Evolutionary conservation across 1,284 basidiomycete species (phyloP).

Genomic region (Chondrostereum purpureum): DNA sequence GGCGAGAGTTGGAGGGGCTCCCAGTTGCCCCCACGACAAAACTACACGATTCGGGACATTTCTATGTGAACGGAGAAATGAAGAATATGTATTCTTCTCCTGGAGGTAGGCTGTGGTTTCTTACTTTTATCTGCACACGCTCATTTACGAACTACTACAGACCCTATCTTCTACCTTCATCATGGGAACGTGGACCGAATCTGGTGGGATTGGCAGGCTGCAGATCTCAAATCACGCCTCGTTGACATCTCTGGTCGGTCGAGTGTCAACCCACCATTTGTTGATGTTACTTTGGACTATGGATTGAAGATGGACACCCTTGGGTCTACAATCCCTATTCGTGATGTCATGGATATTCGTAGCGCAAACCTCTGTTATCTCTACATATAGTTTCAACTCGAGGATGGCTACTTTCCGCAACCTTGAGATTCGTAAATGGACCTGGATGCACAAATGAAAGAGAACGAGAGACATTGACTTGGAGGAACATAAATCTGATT

Average conservation of each 20-base stretch:
- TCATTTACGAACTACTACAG: not conserved
- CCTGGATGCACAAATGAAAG: no score
- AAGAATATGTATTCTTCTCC: slow-evolving; percentile 10
- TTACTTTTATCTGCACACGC: not conserved
- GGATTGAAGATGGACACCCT: slow-evolving; percentile 1
- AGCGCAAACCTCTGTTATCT: not conserved
- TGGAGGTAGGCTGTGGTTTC: slow-evolving; percentile 8
- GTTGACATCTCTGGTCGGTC: slow-evolving; percentile 11
- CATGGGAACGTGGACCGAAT: slow-evolving; percentile 15
- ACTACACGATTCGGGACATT: slow-evolving; percentile 10
- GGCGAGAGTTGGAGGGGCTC: slow-evolving; percentile 27
- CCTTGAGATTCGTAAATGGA: no score
- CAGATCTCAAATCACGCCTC: slow-evolving; percentile 6
- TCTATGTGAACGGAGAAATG: slow-evolving; percentile 10
- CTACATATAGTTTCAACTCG: no score
- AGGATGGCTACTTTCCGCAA: no score
- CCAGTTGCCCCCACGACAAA: not conserved
- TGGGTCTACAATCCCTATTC: not conserved
- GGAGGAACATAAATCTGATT: no score
- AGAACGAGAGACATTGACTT: no score
- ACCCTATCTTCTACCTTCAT: slow-evolving; percentile 13
- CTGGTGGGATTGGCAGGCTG: slow-evolving; percentile 15
- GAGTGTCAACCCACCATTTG: not conserved
- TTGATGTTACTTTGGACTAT: slow-evolving; percentile 3
- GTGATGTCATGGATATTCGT: slow-evolving; percentile 4